phyloP scores from a whole-genome alignment of 2,329 filamentous ascomycete genomes.

The Microascus cirrosus region DNA sequence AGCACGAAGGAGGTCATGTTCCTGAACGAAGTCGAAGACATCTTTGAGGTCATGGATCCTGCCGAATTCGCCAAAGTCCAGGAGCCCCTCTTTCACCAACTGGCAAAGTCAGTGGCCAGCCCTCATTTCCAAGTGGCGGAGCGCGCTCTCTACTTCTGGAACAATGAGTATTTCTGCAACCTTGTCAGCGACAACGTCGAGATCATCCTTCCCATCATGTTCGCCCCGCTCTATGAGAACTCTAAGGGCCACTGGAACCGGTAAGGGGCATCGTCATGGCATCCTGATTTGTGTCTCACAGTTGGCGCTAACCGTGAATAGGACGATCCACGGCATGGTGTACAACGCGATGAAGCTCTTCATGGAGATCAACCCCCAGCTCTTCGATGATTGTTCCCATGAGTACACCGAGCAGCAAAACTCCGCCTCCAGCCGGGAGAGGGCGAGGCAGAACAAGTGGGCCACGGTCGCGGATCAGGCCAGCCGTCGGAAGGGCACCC shows the following conservation, averaged over 20 bases:
- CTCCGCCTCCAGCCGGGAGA: conserved; percentile 74
- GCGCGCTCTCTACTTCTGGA: conserved; percentile 97
- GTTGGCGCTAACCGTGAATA: conserved; percentile 21
- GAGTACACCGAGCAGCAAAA: conserved; percentile 97
- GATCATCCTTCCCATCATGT: conserved; percentile 98
- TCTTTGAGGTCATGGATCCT: conserved; percentile 99
- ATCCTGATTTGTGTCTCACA: neutral
- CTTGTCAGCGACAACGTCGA: conserved; percentile 98
- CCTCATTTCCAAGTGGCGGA: conserved; percentile 99
- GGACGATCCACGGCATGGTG: conserved; percentile 98
- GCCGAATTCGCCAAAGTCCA: conserved; percentile 98
- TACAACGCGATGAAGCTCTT: conserved; percentile 99
- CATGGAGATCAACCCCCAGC: conserved; percentile 98
- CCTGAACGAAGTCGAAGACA: conserved; percentile 96
- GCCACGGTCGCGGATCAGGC: conserved; percentile 74
- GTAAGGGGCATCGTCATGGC: conserved; percentile 38
- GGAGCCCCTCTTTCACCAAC: conserved; percentile 91
- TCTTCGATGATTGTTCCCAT: conserved; percentile 97
- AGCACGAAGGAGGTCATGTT: conserved; percentile 99
- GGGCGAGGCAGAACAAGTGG: conserved; percentile 78
- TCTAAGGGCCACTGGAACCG: conserved; percentile 99
- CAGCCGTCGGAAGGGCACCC: conserved; percentile 47
- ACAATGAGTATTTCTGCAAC: conserved; percentile 99
- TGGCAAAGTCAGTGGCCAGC: conserved; percentile 95
- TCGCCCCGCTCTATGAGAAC: conserved; percentile 94